Evolutionary conservation across 345 rosid species (phyloP).

Genomic region (Pistacia integerrima): DNA sequence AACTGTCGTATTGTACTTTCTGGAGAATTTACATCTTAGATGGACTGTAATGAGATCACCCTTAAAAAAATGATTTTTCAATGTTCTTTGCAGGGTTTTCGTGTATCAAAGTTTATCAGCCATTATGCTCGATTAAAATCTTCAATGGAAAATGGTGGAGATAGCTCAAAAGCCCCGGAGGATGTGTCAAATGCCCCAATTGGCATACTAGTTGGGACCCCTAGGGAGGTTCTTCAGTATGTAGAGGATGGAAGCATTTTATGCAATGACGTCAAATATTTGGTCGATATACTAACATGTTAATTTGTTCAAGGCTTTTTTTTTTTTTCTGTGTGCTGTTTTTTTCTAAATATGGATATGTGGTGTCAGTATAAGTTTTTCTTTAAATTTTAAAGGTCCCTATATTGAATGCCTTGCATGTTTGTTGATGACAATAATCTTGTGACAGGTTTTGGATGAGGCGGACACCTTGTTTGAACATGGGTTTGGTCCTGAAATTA

Average conservation of each 20-base stretch:
- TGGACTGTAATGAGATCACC: neutral
- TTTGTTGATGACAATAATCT: neutral
- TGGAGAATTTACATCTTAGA: neutral
- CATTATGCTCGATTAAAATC: constrained; percentile 56
- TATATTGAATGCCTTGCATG: neutral
- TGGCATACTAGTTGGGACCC: constrained; percentile 52
- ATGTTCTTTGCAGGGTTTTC: constrained; percentile 45
- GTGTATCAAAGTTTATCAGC: constrained; percentile 53
- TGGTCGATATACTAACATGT: constrained; percentile 34
- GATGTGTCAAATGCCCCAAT: constrained; percentile 50
- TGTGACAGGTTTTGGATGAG: constrained; percentile 27
- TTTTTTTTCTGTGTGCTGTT: no score
- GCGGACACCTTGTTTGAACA: constrained; percentile 21
- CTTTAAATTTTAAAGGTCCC: neutral
- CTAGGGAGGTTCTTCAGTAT: constrained; percentile 28
- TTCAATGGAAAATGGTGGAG: constrained; percentile 47
- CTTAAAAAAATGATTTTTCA: neutral
- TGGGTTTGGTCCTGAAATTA: constrained; percentile 24
- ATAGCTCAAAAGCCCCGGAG: constrained; percentile 46
- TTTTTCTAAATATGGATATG: no score
- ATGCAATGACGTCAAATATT: constrained; percentile 34
- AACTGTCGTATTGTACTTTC: neutral
- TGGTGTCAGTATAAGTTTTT: neutral
- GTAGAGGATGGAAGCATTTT: constrained; percentile 29
- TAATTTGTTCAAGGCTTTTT: neutral